These are phyloP conservation scores for Proliferodiscus dingleyae DNA, from an alignment of 2,329 filamentous ascomycete genomes.

Conservation along the genomic window DNA sequence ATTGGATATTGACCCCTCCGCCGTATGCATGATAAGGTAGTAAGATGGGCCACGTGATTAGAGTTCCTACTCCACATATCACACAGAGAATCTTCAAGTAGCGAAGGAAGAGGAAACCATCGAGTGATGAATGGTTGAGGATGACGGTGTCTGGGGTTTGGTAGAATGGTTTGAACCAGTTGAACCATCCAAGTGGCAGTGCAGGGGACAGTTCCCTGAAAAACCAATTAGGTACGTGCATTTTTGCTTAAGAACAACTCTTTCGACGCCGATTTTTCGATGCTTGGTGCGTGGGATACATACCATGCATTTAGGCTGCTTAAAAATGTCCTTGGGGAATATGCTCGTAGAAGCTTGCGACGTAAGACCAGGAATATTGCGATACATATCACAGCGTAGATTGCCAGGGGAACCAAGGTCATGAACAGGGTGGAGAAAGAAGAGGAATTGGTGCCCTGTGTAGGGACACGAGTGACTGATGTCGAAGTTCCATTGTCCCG, in stretches of 20 bases:
- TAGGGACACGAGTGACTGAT: slow-evolving; percentile 34
- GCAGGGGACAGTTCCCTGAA: slow-evolving; percentile 29
- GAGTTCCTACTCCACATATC: slow-evolving; percentile 56
- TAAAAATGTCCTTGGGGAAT: slow-evolving; percentile 50
- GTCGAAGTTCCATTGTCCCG: slow-evolving; percentile 36
- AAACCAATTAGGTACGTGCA: not conserved
- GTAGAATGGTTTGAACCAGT: slow-evolving; percentile 32
- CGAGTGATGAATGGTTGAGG: slow-evolving; percentile 61
- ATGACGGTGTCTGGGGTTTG: slow-evolving; percentile 35
- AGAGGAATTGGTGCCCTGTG: slow-evolving; percentile 35
- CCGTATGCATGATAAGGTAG: slow-evolving; percentile 62
- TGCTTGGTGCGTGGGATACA: slow-evolving; percentile 20
- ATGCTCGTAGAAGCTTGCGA: slow-evolving; percentile 46
- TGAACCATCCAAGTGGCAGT: slow-evolving; percentile 32
- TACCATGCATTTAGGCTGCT: slow-evolving; percentile 46
- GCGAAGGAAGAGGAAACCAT: slow-evolving; percentile 61
- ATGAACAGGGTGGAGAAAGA: slow-evolving; percentile 40
- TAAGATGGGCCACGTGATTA: slow-evolving; percentile 60
- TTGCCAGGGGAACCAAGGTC: slow-evolving; percentile 49
- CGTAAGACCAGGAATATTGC: slow-evolving; percentile 47
- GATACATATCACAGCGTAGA: slow-evolving; percentile 46
- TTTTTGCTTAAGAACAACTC: not conserved
- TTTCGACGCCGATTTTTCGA: not conserved
- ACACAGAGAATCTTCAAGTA: slow-evolving; percentile 58
- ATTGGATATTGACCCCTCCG: slow-evolving; percentile 45